Percentiles rank a stretch among this genome's conserved stretches.
phyloP scores from a whole-genome alignment of 2,329 filamentous ascomycete genomes.

The Fusarium mexicanum region DNA sequence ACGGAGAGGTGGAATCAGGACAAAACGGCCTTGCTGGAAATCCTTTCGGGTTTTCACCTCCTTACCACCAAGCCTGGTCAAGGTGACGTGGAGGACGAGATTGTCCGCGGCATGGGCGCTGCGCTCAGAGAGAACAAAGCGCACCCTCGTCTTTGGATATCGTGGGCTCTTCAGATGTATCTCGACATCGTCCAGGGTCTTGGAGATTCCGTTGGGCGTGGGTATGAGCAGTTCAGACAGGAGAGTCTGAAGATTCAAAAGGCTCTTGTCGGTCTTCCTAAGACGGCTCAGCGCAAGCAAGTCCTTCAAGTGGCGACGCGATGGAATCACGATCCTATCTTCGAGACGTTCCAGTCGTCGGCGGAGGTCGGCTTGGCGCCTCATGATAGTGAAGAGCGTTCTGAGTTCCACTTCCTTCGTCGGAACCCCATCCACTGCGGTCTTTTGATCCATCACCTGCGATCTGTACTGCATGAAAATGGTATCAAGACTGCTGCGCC shows the following conservation, averaged over 20 bases:
- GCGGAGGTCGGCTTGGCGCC: too few species aligned
- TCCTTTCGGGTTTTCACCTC: slow-evolving; percentile 18
- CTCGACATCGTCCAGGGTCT: slow-evolving; percentile 29
- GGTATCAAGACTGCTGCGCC: slow-evolving; percentile 22
- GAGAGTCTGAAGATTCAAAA: slow-evolving; percentile 32
- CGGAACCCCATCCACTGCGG: slow-evolving; percentile 37
- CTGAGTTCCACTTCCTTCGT: slow-evolving; percentile 28
- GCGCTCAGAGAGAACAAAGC: not conserved
- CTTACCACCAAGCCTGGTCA: not conserved
- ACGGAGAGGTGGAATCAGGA: slow-evolving; percentile 23
- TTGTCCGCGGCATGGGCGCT: slow-evolving; percentile 16
- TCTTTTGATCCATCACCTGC: slow-evolving; percentile 32
- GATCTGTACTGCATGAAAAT: slow-evolving; percentile 11
- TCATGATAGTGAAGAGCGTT: too few species aligned
- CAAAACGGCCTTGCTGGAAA: slow-evolving; percentile 13
- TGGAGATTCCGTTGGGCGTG: not conserved
- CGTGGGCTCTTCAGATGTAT: slow-evolving; percentile 30
- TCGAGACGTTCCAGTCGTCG: not conserved
- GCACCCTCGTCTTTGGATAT: slow-evolving; percentile 21
- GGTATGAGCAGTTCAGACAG: not conserved
- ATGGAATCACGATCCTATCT: slow-evolving; percentile 30
- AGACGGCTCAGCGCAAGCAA: not conserved
- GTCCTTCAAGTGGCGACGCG: slow-evolving; percentile 14
- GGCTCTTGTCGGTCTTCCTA: slow-evolving; percentile 16
- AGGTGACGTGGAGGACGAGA: slow-evolving; percentile 31